Evolutionary conservation across 73 alveolate species (phyloP).

Genomic region (Stentor coeruleus): DNA sequence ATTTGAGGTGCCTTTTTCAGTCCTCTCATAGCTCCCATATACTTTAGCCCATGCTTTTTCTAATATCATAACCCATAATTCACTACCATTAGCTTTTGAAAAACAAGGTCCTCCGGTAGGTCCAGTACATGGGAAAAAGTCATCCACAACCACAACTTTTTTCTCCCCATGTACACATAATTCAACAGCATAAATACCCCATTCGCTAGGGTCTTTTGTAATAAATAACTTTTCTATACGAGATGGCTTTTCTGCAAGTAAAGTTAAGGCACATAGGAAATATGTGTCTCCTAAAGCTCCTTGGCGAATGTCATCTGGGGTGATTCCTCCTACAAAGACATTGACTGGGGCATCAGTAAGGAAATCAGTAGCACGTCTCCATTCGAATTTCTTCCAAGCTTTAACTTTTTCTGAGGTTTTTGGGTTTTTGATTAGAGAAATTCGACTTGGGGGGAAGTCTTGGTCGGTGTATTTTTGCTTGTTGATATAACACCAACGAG

Average conservation of each 20-base stretch:
- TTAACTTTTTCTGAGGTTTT: conserved; percentile 51
- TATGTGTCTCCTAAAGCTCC: conserved; percentile 94
- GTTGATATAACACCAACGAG: conserved; percentile 33
- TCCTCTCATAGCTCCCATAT: conserved; percentile 87
- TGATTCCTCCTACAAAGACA: conserved; percentile 39
- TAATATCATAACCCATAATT: conserved; percentile 95
- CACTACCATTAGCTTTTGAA: conserved; percentile 73
- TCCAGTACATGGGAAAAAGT: conserved; percentile 67
- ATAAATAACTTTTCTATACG: conserved; percentile 55
- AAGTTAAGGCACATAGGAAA: conserved; percentile 80
- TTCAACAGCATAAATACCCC: conserved; percentile 71
- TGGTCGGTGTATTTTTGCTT: conserved; percentile 36
- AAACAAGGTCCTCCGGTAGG: conserved; percentile 94
- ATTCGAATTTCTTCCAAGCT: conserved; percentile 33
- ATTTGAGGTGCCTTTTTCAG: conserved; percentile 85
- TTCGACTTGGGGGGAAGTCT: conserved; percentile 51
- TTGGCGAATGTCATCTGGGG: conserved; percentile 78
- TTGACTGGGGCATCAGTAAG: conserved; percentile 27
- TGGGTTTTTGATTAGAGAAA: conserved; percentile 47
- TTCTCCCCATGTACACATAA: conserved; percentile 68
- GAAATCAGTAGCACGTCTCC: conserved; percentile 59
- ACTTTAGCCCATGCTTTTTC: conserved; percentile 99
- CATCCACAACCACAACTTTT: conserved; percentile 73
- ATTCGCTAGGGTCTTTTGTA: conserved; percentile 62
- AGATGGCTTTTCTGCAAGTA: conserved; percentile 72